Base-by-base conservation (phyloP, 371 early-diverging fungal genomes). In the Mycotypha africana region DNA sequence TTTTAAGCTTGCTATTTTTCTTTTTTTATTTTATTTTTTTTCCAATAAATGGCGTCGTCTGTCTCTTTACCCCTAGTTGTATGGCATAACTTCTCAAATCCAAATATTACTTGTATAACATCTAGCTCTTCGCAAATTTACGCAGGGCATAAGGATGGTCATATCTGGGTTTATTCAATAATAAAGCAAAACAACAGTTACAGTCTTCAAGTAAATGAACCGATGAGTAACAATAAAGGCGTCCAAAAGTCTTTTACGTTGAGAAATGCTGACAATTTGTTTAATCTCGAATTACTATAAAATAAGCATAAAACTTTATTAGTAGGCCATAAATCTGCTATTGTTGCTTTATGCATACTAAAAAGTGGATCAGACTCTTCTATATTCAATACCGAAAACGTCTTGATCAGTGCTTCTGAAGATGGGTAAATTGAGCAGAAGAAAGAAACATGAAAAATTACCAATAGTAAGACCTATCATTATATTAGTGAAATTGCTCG, bases 391-490 rank as follows among this genome's bases (percentile, higher is more conserved):
- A 38, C 55, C 24, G 81, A 83, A 35, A 79, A 81, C 64, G 64
- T 81, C 5, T 44, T 85, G 12, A 56, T 84, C 17, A 79, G 82
- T 36, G 85, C 80, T 3, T 67, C 84, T 0, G 80, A 81, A 42
- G 81, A 81, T 42, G 88, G 88, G 84, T 86, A 70, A 50, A 40
- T 19, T 12, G 14, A 34, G 6, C 7, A 33, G 8, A 8, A 28
- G 5, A 28, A 8, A 28, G 5, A 8, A 8, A 28, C 11, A 5
- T 8, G 11, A 28, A 8, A 28, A 8, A 14, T 36, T 23, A 21
- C 4, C 38, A 2, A 1, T 26, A 4, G 16, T 26, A 25, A 19
- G 26, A 14, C 4, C 22, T 36, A 38, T 38, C 7, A 24, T 30
- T 2, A 38, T 21, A 2, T 32, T 53, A 86, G 86, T 12, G 82